Evolutionary conservation across 2,329 filamentous ascomycete genomes (phyloP).

Genomic region (Calonectria honghensis): DNA sequence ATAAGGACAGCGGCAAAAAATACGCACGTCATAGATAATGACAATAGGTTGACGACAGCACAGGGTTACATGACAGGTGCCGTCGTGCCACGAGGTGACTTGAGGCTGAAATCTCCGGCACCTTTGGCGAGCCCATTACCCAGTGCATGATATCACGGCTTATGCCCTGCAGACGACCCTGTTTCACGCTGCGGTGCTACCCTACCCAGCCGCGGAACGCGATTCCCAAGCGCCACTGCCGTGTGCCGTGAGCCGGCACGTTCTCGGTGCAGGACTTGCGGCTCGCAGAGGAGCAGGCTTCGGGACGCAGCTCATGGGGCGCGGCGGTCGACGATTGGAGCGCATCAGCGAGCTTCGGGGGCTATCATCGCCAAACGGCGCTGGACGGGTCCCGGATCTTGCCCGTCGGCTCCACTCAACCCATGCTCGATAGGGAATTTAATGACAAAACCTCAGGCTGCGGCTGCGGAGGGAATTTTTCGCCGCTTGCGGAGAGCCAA

Average conservation of each 20-base stretch:
- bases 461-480: neutral
- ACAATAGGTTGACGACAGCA: neutral
- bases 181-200: slow-evolving; percentile 36
- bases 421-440: slow-evolving; percentile 11
- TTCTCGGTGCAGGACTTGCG: neutral
- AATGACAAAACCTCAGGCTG: neutral
- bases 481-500: neutral
- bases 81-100: slow-evolving; percentile 36
- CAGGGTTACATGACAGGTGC: slow-evolving; percentile 13
- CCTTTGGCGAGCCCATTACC: slow-evolving; percentile 32
- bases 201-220: neutral
- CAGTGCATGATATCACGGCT: slow-evolving; percentile 47
- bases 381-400: slow-evolving; percentile 1
- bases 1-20: neutral
- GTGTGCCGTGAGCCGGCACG: slow-evolving; percentile 27
- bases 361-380: slow-evolving; percentile 45
- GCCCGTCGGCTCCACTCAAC: slow-evolving; percentile 8
- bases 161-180: slow-evolving; percentile 33
- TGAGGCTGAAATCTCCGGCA: slow-evolving; percentile 35
- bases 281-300: slow-evolving; percentile 9
- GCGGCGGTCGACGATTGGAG: slow-evolving; percentile 47
- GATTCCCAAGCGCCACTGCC: slow-evolving; percentile 1
- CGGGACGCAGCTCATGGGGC: neutral
- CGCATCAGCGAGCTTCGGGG: slow-evolving; percentile 42
- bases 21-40: neutral